phyloP scores from a whole-genome alignment of 768 basidiomycete species.

The Suillus subalutaceus region DNA sequence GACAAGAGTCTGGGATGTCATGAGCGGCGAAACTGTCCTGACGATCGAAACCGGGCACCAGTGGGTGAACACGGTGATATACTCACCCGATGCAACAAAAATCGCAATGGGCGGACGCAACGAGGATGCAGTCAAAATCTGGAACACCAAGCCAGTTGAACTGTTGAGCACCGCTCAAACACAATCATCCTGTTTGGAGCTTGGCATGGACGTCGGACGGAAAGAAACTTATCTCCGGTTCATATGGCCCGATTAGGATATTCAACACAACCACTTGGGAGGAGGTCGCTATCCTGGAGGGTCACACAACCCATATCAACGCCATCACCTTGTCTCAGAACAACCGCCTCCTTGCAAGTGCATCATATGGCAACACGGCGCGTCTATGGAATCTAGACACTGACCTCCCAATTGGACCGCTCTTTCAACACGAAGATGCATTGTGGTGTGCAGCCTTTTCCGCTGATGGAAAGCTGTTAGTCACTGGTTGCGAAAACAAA shows the following conservation, averaged over 20 bases:
- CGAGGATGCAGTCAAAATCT: neutral
- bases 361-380: neutral
- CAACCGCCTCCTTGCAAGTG: neutral
- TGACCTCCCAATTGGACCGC: neutral
- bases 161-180: neutral
- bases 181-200: rapidly evolving
- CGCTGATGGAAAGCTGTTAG: neutral
- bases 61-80: neutral
- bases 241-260: neutral
- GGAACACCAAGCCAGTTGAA: neutral
- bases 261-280: neutral
- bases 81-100: neutral
- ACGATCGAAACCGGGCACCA: neutral
- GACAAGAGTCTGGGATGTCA: neutral
- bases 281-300: neutral
- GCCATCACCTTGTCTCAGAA: neutral
- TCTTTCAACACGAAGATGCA: neutral
- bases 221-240: neutral
- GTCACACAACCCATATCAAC: neutral
- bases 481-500: neutral
- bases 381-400: neutral
- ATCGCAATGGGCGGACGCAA: neutral
- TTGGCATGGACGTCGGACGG: neutral
- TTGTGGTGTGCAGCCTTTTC: neutral
- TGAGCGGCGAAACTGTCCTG: neutral